These are phyloP conservation scores for Decorospora gaudefroyi DNA, from an alignment of 2,329 filamentous ascomycete genomes.

Conservation along the genomic window DNA sequence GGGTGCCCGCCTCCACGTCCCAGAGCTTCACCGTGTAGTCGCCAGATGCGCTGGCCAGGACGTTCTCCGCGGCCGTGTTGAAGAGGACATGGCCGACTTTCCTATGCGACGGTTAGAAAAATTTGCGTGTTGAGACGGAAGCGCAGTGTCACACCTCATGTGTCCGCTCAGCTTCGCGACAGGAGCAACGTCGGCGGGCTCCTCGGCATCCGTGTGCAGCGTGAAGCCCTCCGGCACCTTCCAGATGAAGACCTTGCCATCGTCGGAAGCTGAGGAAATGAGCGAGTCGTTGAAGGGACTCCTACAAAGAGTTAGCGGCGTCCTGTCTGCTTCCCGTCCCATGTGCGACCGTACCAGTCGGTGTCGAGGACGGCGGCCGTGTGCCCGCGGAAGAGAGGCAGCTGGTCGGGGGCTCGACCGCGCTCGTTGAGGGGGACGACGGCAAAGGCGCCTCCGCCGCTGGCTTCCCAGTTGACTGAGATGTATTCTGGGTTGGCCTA, in stretches of 20 bases:
- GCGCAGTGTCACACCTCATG: constrained; percentile 65
- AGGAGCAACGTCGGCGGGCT: constrained; percentile 79
- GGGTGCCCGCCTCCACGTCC: constrained; percentile 81
- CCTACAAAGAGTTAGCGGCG: constrained; percentile 56
- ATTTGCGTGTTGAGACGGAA: not conserved
- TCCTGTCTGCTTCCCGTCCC: not conserved
- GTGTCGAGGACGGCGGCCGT: constrained; percentile 95
- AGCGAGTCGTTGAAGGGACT: constrained; percentile 94
- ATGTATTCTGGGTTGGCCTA: constrained; percentile 95
- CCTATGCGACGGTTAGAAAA: constrained; percentile 57
- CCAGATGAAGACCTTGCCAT: constrained; percentile 97
- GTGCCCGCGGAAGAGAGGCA: constrained; percentile 94
- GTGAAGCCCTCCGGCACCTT: constrained; percentile 87
- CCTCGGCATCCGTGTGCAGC: constrained; percentile 80
- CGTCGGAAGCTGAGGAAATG: constrained; percentile 91
- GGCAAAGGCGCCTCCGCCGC: constrained; percentile 93
- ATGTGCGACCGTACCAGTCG: constrained; percentile 69
- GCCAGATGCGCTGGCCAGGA: constrained; percentile 92
- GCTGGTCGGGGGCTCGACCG: constrained; percentile 87
- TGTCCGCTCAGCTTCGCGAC: constrained; percentile 83
- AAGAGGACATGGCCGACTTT: constrained; percentile 98
- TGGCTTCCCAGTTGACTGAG: constrained; percentile 97
- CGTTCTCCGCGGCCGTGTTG: constrained; percentile 93
- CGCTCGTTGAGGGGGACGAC: constrained; percentile 89
- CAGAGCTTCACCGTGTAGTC: constrained; percentile 95